Conservation (phyloP, 208 protist genomes). For the Lotmaria passim region DNA sequence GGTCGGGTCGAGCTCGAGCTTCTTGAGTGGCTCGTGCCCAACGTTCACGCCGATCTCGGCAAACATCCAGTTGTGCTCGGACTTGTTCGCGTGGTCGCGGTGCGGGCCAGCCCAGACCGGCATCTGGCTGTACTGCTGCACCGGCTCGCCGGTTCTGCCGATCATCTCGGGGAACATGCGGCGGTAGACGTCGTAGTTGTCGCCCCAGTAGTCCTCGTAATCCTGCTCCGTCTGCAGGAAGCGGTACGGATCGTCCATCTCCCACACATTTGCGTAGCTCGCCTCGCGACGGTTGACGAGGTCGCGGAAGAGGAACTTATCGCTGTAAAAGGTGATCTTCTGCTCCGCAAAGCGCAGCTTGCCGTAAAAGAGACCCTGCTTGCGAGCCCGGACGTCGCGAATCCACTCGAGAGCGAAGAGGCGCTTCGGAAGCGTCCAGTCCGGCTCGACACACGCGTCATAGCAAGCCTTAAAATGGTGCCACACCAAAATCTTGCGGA, state of each 20-base stretch:
- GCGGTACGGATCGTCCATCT: conserved; percentile 95
- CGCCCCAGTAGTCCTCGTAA: conserved; percentile 94
- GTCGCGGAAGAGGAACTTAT: conserved; percentile 94
- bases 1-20: conserved; percentile 92
- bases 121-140: conserved; percentile 94
- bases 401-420: conserved; percentile 95
- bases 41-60: conserved; percentile 95
- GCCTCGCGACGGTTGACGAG: conserved; percentile 92
- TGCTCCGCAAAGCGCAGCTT: conserved; percentile 94
- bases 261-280: conserved; percentile 94
- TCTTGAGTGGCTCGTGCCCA: conserved; percentile 92
- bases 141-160: conserved; percentile 87
- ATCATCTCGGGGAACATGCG: conserved; percentile 95
- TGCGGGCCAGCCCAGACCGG: conserved; percentile 92
- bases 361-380: conserved; percentile 92
- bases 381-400: conserved; percentile 86
- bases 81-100: conserved; percentile 92
- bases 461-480: conserved; percentile 95
- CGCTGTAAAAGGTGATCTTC: conserved; percentile 94
- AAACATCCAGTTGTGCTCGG: conserved; percentile 95
- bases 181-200: conserved; percentile 95
- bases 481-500: conserved; percentile 93
- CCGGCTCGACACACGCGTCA: conserved; percentile 93
- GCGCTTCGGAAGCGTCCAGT: conserved; percentile 93
- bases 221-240: conserved; percentile 94